These are phyloP conservation scores for Neurospora sp. DNA, from an alignment of 495 filamentous ascomycete genomes.

Conservation along the genomic window DNA sequence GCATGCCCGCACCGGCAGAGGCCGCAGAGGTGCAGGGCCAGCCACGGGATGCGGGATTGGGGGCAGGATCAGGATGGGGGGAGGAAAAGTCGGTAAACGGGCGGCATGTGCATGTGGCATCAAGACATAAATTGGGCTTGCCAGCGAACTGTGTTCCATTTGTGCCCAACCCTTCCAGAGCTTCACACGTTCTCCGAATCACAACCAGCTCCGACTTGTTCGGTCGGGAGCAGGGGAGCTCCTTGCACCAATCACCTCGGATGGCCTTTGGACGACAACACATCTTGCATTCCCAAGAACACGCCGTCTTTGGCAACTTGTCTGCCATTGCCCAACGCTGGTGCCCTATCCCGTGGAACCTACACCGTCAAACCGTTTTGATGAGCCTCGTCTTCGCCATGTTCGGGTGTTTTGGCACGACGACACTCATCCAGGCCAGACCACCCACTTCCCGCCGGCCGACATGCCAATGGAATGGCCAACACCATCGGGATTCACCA, in stretches of 20 bases:
- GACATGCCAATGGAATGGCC: not conserved
- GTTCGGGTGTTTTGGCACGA: not conserved
- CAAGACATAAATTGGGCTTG: not conserved
- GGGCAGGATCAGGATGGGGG: not conserved
- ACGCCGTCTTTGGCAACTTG: not conserved
- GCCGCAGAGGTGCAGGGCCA: not conserved
- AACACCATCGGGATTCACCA: not conserved
- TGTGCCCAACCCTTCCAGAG: conserved; percentile 2
- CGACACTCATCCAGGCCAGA: not conserved
- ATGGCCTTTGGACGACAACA: conserved; percentile 13
- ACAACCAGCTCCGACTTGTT: conserved; percentile 8
- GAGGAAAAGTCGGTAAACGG: not conserved
- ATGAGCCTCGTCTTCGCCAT: not conserved
- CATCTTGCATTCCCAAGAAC: conserved; percentile 2
- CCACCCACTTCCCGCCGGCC: not conserved
- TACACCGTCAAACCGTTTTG: not conserved
- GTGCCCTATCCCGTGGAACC: conserved; percentile 6
- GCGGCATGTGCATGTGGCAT: not conserved
- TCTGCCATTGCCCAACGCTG: conserved; percentile 18
- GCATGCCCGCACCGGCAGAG: not conserved
- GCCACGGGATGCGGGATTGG: not conserved
- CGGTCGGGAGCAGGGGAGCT: conserved; percentile 3
- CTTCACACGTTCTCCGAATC: conserved; percentile 8
- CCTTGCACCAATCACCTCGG: conserved; percentile 20
- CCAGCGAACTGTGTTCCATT: conserved; percentile 2